A percentile compares a stretch with the other conserved stretches of the same genome.
phyloP scores from a whole-genome alignment of 2,329 filamentous ascomycete genomes.

The Stagonosporopsis vannaccii region DNA sequence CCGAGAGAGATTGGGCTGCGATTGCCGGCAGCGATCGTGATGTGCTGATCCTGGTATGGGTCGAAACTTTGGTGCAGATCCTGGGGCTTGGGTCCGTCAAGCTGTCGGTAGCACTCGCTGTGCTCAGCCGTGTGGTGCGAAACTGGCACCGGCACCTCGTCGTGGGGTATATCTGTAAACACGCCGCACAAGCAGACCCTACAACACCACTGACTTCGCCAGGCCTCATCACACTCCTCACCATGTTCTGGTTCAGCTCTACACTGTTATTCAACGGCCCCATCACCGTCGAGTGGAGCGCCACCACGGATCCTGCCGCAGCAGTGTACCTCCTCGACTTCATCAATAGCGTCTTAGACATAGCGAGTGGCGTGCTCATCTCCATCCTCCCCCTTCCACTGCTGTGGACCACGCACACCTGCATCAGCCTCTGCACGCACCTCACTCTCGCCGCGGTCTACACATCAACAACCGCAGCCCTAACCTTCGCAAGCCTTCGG shows the following conservation, averaged over 20 bases:
- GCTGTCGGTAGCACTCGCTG: conserved; percentile 55
- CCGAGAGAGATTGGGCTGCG: background rate
- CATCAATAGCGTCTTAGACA: conserved; percentile 7
- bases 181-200: background rate
- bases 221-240: conserved; percentile 43
- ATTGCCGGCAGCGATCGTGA: background rate
- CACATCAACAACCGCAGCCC: background rate
- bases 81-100: conserved; percentile 56
- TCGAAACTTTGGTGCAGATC: conserved; percentile 53
- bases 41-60: conserved; percentile 20
- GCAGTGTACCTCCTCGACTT: background rate
- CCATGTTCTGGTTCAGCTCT: conserved; percentile 52
- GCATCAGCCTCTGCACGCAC: background rate
- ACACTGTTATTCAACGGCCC: conserved; percentile 57
- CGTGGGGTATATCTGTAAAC: conserved; percentile 52
- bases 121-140: conserved; percentile 52
- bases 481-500: background rate
- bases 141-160: conserved; percentile 50
- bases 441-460: background rate
- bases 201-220: conserved; percentile 4
- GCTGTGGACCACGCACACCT: background rate
- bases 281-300: conserved; percentile 55
- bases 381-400: conserved; percentile 2
- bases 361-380: background rate
- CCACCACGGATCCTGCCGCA: background rate